phyloP scores from a whole-genome alignment of 352 stramenopile species.

The Phytophthora foliorum region DNA sequence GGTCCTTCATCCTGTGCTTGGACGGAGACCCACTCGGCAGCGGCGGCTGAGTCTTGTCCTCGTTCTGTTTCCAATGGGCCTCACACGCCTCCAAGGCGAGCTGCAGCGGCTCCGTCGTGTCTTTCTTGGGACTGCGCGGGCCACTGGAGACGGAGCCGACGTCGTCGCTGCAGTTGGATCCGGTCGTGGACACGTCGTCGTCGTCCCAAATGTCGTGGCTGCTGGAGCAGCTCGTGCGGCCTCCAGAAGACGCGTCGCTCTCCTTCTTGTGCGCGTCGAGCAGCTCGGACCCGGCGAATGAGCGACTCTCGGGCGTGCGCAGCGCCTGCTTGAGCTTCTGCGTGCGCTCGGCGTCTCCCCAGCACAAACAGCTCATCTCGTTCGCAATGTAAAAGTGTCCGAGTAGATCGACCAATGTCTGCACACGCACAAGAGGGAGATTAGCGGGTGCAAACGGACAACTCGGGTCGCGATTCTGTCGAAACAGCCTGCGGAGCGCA shows the following conservation, averaged over 20 bases:
- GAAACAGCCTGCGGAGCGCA: conserved; percentile 29
- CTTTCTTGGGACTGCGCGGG: conserved; percentile 27
- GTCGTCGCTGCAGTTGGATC: conserved; percentile 52
- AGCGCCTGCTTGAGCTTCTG: conserved; percentile 45
- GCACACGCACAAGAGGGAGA: conserved; percentile 1
- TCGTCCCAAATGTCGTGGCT: conserved; percentile 62
- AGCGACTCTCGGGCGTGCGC: neutral
- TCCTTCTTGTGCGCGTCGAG: conserved; percentile 21
- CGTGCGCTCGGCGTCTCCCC: conserved; percentile 49
- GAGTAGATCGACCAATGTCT: conserved; percentile 17
- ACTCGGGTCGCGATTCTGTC: conserved; percentile 12
- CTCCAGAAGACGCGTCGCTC: conserved; percentile 42
- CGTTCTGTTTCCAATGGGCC: conserved; percentile 25
- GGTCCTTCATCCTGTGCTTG: conserved; percentile 24
- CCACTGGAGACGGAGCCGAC: conserved; percentile 38
- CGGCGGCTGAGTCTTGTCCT: conserved; percentile 25
- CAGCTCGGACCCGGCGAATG: conserved; percentile 8
- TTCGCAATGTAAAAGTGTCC: conserved; percentile 34
- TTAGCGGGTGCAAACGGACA: conserved; percentile 18
- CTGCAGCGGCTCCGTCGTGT: conserved; percentile 23
- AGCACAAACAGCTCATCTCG: conserved; percentile 46
- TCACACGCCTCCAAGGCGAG: conserved; percentile 24
- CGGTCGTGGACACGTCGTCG: conserved; percentile 49
- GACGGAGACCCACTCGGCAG: conserved; percentile 17
- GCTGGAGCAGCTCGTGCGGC: conserved; percentile 57